phyloP scores from a whole-genome alignment of 2,329 filamentous ascomycete species.

The Claviceps arundinis region DNA sequence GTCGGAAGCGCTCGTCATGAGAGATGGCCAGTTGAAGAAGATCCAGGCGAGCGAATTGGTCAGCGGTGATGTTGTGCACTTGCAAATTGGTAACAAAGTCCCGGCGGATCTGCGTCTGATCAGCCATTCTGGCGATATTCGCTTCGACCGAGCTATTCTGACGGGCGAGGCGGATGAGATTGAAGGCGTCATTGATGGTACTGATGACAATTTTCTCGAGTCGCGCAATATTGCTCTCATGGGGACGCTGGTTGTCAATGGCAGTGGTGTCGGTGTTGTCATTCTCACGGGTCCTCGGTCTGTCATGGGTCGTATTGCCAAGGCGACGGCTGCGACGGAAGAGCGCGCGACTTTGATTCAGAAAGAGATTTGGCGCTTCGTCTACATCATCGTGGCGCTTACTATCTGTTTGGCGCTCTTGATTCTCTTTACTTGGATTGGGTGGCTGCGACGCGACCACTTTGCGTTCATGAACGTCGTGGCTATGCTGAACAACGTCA shows the following conservation, averaged over 20 bases:
- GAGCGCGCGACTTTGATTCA: conserved; percentile 27
- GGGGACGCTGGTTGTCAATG: conserved; percentile 29
- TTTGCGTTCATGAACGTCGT: conserved; percentile 26
- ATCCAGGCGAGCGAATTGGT: conserved; percentile 30
- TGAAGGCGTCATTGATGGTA: conserved; percentile 25
- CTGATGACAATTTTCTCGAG: conserved; percentile 28
- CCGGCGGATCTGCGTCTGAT: conserved; percentile 33
- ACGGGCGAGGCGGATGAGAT: conserved; percentile 30
- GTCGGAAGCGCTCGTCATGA: conserved; percentile 27
- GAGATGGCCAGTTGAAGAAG: conserved; percentile 27
- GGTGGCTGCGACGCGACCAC: conserved; percentile 26
- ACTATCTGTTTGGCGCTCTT: conserved; percentile 24
- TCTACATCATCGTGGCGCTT: conserved; percentile 26
- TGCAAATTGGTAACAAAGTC: conserved; percentile 34
- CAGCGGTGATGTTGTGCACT: conserved; percentile 31
- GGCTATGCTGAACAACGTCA: conserved; percentile 31
- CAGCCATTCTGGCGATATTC: conserved; percentile 26
- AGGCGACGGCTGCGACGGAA: conserved; percentile 22
- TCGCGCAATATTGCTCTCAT: conserved; percentile 30
- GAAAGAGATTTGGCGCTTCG: conserved; percentile 29
- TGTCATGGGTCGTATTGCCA: conserved; percentile 29
- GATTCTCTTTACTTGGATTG: conserved; percentile 32
- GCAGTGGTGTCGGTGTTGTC: conserved; percentile 25
- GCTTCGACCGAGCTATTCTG: conserved; percentile 27
- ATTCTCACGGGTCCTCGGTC: conserved; percentile 25